Evolutionary conservation across 192 early-diverging fungal species (phyloP).

Genomic region (Spizellomyces punctatus): DNA sequence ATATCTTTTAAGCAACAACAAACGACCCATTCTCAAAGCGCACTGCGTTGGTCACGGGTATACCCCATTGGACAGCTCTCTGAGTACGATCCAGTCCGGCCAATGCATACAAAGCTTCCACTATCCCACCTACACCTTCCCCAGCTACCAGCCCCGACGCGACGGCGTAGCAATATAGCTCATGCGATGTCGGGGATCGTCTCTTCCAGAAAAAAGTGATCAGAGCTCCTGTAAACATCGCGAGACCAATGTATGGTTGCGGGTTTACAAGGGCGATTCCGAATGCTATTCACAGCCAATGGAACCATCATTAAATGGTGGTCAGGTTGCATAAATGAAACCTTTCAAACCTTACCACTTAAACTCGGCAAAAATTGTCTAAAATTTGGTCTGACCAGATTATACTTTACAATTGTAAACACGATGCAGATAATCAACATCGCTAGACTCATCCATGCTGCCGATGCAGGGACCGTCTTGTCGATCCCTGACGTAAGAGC

Average conservation of each 20-base stretch:
- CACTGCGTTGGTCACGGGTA: neutral
- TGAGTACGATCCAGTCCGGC: neutral
- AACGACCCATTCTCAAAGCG: neutral
- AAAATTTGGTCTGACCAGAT: constrained; percentile 46
- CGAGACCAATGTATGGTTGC: constrained; percentile 8
- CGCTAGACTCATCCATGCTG: neutral
- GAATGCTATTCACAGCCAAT: constrained; percentile 2
- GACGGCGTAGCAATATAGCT: constrained; percentile 34
- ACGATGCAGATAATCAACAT: constrained; percentile 23
- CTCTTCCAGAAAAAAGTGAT: constrained; percentile 25
- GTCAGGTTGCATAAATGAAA: too few relatives aligned
- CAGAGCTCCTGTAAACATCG: constrained; percentile 33
- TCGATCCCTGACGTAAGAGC: constrained; percentile 11
- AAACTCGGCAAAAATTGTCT: constrained; percentile 58
- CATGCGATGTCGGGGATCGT: constrained; percentile 11
- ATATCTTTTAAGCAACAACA: neutral
- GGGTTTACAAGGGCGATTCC: constrained; percentile 37
- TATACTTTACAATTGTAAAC: constrained; percentile 45
- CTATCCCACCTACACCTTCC: constrained; percentile 38
- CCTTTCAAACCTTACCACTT: constrained; percentile 20
- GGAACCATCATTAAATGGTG: too few relatives aligned
- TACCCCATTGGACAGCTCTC: constrained; percentile 1
- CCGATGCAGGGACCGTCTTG: constrained; percentile 6
- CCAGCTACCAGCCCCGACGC: constrained; percentile 39
- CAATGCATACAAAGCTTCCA: constrained; percentile 20